These are phyloP conservation scores for Candida sanyaensis DNA, from an alignment of 1,139 yeast species.

Conservation along the genomic window DNA sequence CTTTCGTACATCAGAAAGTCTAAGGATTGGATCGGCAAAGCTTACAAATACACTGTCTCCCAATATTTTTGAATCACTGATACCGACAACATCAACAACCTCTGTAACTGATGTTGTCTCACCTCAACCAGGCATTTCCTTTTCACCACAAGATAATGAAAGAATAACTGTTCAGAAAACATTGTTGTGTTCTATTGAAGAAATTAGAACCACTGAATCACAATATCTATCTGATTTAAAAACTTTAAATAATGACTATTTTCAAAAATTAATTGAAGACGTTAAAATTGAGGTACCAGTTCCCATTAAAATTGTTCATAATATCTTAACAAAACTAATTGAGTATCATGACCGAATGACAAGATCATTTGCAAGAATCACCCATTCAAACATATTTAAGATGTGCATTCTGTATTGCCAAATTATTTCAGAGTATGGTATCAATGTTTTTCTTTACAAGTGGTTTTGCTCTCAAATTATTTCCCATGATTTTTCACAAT, in stretches of 20 bases:
- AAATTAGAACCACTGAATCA: slow-evolving; percentile 49
- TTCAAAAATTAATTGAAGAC: slow-evolving; percentile 30
- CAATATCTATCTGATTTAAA: slow-evolving; percentile 44
- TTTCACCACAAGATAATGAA: slow-evolving; percentile 17
- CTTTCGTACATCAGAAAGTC: neutral
- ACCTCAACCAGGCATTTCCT: slow-evolving; percentile 22
- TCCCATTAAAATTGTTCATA: slow-evolving; percentile 23
- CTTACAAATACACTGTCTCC: neutral
- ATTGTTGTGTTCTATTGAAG: slow-evolving; percentile 42
- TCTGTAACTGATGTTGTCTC: slow-evolving; percentile 18
- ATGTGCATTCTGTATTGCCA: neutral
- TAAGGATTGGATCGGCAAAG: neutral
- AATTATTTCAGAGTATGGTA: slow-evolving; percentile 9
- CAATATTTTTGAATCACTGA: neutral
- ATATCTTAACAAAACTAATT: slow-evolving; percentile 20
- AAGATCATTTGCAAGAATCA: neutral
- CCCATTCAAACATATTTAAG: neutral
- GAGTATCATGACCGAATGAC: slow-evolving; percentile 1
- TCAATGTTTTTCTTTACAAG: slow-evolving; percentile 12
- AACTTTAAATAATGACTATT: slow-evolving; percentile 37
- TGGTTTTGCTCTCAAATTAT: slow-evolving; percentile 12
- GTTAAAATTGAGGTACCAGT: slow-evolving; percentile 25
- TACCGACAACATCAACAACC: neutral
- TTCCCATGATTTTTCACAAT: slow-evolving; percentile 3
- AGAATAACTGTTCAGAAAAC: slow-evolving; percentile 18